Evolutionary conservation across 2,329 filamentous ascomycete genomes (phyloP).

Genomic region (Xylariaceae sp.): DNA sequence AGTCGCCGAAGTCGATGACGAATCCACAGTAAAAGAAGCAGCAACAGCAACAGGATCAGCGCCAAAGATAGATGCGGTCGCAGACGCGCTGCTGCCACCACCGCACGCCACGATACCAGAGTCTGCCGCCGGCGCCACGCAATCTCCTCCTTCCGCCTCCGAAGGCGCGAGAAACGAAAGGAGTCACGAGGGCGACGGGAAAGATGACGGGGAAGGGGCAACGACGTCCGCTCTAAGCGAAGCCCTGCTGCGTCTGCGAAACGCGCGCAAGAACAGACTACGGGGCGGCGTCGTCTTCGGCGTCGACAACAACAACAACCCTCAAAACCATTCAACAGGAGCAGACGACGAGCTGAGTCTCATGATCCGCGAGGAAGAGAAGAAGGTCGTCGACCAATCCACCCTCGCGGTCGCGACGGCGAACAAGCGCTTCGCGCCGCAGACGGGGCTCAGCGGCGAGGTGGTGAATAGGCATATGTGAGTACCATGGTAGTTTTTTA

Average conservation of each 20-base stretch:
- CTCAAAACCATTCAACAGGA: slow-evolving; percentile 21
- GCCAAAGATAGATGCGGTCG: slow-evolving; percentile 3
- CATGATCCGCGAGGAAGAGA: slow-evolving; percentile 33
- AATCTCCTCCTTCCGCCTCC: too few relatives aligned
- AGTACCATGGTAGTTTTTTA: slow-evolving; percentile 34
- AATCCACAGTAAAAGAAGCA: background rate
- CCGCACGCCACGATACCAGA: slow-evolving; percentile 1
- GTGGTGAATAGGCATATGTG: slow-evolving; percentile 73
- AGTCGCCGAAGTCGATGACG: slow-evolving; percentile 32
- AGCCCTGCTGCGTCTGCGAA: slow-evolving; percentile 48
- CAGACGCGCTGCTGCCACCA: slow-evolving; percentile 5
- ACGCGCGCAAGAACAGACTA: slow-evolving; percentile 43
- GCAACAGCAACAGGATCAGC: background rate
- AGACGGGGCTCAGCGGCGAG: slow-evolving; percentile 63
- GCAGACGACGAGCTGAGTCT: slow-evolving; percentile 32
- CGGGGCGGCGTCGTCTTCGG: slow-evolving; percentile 56
- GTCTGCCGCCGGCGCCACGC: background rate
- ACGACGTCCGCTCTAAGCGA: too few relatives aligned
- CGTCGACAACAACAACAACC: slow-evolving; percentile 22
- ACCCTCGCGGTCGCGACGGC: slow-evolving; percentile 28
- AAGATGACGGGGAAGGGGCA: slow-evolving; percentile 12
- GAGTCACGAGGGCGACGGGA: background rate
- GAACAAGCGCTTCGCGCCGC: slow-evolving; percentile 59
- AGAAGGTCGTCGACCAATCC: slow-evolving; percentile 26
- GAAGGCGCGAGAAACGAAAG: too few relatives aligned